phyloP scores from a whole-genome alignment of 2,329 filamentous ascomycete species.

The Penicillium psychrosexuale region DNA sequence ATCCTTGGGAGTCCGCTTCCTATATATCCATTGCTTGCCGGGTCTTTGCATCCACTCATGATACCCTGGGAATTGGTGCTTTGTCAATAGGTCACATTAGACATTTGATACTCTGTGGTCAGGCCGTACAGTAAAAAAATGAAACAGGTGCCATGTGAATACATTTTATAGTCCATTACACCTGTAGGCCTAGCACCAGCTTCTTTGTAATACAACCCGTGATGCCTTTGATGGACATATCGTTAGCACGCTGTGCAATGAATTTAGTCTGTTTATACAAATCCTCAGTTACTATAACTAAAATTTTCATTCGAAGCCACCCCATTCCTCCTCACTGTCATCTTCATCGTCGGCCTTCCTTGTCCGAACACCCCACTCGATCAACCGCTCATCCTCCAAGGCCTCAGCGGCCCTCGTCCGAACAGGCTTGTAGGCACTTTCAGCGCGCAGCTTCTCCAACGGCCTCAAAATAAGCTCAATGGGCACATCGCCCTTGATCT shows the following conservation, averaged over 20 bases:
- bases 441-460: constrained; percentile 44
- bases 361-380: constrained; percentile 53
- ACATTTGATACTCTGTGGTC: constrained; percentile 7
- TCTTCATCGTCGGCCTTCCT: constrained; percentile 42
- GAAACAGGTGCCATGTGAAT: constrained; percentile 9
- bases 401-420: constrained; percentile 67
- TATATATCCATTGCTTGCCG: constrained; percentile 11
- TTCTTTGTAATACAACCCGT: background rate
- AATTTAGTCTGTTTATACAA: constrained; percentile 10
- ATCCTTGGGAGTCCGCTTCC: background rate
- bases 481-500: constrained; percentile 38
- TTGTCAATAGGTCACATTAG: constrained; percentile 9
- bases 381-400: constrained; percentile 70
- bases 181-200: background rate
- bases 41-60: constrained; percentile 28
- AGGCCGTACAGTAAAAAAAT: constrained; percentile 12
- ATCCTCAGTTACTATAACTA: constrained; percentile 2
- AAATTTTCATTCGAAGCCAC: constrained; percentile 54
- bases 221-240: constrained; percentile 1
- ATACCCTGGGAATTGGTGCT: constrained; percentile 31
- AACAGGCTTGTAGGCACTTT: constrained; percentile 67
- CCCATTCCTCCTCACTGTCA: constrained; percentile 60
- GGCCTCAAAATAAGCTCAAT: constrained; percentile 45
- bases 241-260: constrained; percentile 13
- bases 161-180: background rate